phyloP scores from a whole-genome alignment of 441 rosid species.

The Corymbia calophylla region DNA sequence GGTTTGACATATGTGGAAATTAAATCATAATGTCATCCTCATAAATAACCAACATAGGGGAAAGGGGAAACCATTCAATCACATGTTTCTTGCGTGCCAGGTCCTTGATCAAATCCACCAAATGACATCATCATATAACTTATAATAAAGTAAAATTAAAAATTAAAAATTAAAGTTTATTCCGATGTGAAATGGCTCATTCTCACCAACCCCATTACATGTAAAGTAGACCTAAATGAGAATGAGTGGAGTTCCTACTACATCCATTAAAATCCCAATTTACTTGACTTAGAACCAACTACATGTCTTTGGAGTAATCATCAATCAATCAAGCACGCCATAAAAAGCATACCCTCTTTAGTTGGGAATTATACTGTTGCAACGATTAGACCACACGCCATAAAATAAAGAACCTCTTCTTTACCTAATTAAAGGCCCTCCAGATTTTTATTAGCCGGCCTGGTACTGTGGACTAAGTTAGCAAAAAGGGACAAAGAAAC shows the following conservation, averaged over 20 bases:
- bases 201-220: background rate
- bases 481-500: background rate
- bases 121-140: background rate
- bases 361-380: background rate
- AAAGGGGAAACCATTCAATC: background rate
- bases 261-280: background rate
- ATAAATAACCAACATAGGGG: background rate
- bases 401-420: background rate
- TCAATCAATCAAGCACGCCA: background rate
- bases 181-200: background rate
- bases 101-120: background rate
- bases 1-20: background rate
- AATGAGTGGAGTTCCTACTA: background rate
- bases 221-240: background rate
- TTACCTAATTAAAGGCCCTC: background rate
- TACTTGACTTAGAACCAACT: slow-evolving; percentile 1
- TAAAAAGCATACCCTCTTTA: background rate
- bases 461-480: background rate
- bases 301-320: background rate
- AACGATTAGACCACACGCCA: background rate
- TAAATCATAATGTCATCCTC: background rate
- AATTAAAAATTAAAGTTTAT: background rate
- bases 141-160: background rate
- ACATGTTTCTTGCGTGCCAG: background rate
- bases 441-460: background rate